Percentiles rank a stretch among this genome's conserved stretches.
These are phyloP conservation scores for Venturia nashicola DNA, from an alignment of 2,329 filamentous ascomycete genomes.

Conservation along the genomic window DNA sequence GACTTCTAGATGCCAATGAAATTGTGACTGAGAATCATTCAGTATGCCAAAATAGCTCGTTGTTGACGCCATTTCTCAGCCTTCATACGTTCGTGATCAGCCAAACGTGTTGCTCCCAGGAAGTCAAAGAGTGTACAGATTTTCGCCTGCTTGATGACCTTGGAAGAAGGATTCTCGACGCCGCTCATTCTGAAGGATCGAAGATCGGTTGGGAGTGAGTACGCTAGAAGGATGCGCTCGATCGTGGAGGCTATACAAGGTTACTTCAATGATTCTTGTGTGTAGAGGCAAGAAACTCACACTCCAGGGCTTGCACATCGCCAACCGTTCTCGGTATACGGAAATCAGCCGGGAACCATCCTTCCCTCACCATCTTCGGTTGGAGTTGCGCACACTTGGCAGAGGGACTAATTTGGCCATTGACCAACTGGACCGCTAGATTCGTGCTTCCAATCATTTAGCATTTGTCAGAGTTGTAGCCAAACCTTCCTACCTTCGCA, in stretches of 20 bases:
- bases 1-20: not conserved
- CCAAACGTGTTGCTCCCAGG: constrained; percentile 16
- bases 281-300: constrained; percentile 11
- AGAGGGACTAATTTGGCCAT: constrained; percentile 16
- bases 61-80: not conserved
- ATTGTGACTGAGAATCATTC: not conserved
- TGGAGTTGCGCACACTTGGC: constrained; percentile 19
- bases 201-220: constrained; percentile 16
- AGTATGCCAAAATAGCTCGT: not conserved
- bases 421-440: constrained; percentile 18
- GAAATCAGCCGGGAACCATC: constrained; percentile 21
- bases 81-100: constrained; percentile 14
- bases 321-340: constrained; percentile 15
- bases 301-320: constrained; percentile 17
- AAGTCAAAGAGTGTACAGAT: constrained; percentile 18
- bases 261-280: not conserved
- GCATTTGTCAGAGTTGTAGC: not conserved
- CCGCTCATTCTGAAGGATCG: constrained; percentile 14
- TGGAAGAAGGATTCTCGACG: constrained; percentile 12
- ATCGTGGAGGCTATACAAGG: constrained; percentile 14
- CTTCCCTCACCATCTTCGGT: constrained; percentile 20
- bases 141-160: constrained; percentile 15
- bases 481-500: not conserved
- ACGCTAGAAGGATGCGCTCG: constrained; percentile 20
- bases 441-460: constrained; percentile 13